Evolutionary conservation across 108 stramenopile species (phyloP), one percentile per base, ranked within the genome.

Genomic region (Skeletonema grethae): DNA sequence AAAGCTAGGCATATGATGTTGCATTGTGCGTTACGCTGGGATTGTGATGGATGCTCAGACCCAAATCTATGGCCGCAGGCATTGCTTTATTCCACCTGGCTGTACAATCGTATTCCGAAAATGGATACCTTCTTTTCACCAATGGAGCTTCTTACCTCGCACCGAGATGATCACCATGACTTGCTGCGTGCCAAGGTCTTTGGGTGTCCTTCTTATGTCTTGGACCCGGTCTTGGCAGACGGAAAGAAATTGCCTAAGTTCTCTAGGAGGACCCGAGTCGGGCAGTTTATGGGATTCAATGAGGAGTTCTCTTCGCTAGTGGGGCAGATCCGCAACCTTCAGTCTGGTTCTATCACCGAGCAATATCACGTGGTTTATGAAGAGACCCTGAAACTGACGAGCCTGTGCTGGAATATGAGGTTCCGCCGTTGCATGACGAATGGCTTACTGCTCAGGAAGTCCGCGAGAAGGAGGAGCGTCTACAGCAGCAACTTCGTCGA

Each of bases 21-120:
- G 1, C 85, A 85, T 39, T 38, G 65, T 29, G 67, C 67, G 0
- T 39, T 85, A 0, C 78, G 75, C 28, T 85, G 85, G 85, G 73
- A 77, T 29, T 4, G 1, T 3, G 15, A 29, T 2, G 46, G 18
- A 48, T 77, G 38, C 48, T 53, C 13, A 38, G 72, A 36, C 43
- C 28, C 41, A 2, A 12, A 4, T 0, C 11, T 61, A 1, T 61
- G 48, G 61, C 61, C 61, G 7, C 48, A 50, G 18, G 61, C 61
- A 4, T 4, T 61, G 1, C 5, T 16, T 5, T 39, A 61, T 18
- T 31, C 61, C 7, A 7, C 4, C 2, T 43, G 61, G 39, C 48
- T 61, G 7, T 61, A 18, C 18, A 61, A 61, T 10, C 53, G 48
- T 2, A 43, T 10, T 16, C 61, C 61, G 0, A 53, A 61, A 7